These are phyloP conservation scores for Somion occarium DNA, from an alignment of 1,284 basidiomycete genomes.

Conservation along the genomic window DNA sequence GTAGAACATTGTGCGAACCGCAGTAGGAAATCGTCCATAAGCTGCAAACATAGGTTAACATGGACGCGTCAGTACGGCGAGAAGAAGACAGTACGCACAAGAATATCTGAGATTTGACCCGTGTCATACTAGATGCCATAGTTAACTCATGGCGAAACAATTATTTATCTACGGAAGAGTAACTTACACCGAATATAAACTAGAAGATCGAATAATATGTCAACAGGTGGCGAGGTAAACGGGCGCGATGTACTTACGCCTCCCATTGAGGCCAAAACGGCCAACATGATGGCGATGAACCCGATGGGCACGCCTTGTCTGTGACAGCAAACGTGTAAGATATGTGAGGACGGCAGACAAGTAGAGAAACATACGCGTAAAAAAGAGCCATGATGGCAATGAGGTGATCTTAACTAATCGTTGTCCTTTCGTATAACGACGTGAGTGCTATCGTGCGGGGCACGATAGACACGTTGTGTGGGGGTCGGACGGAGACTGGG, in stretches of 20 bases:
- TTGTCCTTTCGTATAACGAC: too few relatives aligned
- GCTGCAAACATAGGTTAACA: constrained; percentile 9
- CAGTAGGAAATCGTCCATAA: constrained; percentile 69
- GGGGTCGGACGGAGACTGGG: too few relatives aligned
- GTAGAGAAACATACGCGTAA: constrained; percentile 14
- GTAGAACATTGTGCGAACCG: constrained; percentile 54
- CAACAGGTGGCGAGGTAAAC: not conserved
- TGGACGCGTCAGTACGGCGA: not conserved
- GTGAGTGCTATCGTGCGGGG: too few relatives aligned
- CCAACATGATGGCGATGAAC: constrained; percentile 59
- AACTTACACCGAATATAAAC: constrained; percentile 61
- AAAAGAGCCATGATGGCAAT: constrained; percentile 15
- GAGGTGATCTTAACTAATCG: not conserved
- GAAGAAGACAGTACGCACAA: constrained; percentile 20
- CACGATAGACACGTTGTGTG: not conserved
- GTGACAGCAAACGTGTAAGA: constrained; percentile 3
- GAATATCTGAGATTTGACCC: constrained; percentile 75
- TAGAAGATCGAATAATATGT: constrained; percentile 20
- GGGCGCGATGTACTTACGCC: constrained; percentile 36
- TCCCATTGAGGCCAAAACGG: constrained; percentile 71
- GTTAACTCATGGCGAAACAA: constrained; percentile 9
- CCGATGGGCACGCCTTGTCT: constrained; percentile 47
- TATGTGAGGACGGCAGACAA: not conserved
- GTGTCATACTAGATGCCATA: constrained; percentile 51
- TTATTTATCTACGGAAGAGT: not conserved